Evolutionary conservation across 202 grass and related monocot species (phyloP), one percentile per base, ranked within the genome.

Genomic region (Schoenoplectus tabernaemontani): DNA sequence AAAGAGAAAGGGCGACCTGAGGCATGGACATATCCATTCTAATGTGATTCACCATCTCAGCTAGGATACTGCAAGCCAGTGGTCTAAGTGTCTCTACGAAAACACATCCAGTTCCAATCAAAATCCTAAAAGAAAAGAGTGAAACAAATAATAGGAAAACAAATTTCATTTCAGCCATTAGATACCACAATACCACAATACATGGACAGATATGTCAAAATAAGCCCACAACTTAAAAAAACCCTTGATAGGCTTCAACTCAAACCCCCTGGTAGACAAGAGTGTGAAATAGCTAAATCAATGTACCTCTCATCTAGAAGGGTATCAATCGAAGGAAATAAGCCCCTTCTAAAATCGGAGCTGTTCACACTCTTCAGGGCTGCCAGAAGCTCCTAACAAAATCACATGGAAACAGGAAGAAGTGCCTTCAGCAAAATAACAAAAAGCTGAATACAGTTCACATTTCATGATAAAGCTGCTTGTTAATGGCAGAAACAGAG

Each of bases 31-130:
- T 90, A 50, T 99, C 90, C 88, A 66, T 87, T 83, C 92, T 88
- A 85, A 99, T 90, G 92, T 99, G 92, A 86, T 99, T 92, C 77
- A 99, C 96, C 88, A 99, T 84, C 78, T 99, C 96, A 20, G 96
- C 96, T 57, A 99, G 91, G 78, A 99, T 90, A 77, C 86, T 99
- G 81, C 96, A 99, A 67, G 96, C 96, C 79, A 99, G 87, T 5
- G 96, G 92, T 61, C 90, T 88, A 86, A 99, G 87, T 81, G 92
- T 93, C 83, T 99, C 96, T 6, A 99, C 88, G 77, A 90, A 99
- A 84, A 96, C 96, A 68, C 96, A 87, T 32, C 90, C 96, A 67
- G 96, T 93, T 56, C 96, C 96, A 75, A 99, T 89, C 85, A 99
- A 76, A 83, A 99, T 92, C 90, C 96, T 99, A 84, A 77, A 12